A percentile compares a stretch with the other conserved stretches of the same genome.
Conservation (phyloP, 345 rosid genomes). For the Bruguiera gymnorhiza region DNA sequence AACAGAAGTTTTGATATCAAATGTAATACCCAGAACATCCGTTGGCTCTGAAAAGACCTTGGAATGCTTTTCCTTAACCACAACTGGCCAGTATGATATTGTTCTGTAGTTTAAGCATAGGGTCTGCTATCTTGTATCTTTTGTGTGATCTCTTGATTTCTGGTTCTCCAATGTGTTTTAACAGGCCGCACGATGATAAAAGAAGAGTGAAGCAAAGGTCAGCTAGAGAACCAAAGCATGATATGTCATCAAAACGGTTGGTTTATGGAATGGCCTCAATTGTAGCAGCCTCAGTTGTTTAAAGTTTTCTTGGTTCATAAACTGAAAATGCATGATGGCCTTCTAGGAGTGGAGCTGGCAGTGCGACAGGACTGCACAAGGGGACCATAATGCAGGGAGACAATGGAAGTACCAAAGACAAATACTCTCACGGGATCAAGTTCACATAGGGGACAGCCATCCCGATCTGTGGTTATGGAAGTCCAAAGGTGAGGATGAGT, state of each 20-base stretch:
- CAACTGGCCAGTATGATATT: neutral
- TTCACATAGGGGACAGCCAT: constrained; percentile 2
- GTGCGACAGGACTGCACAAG: neutral
- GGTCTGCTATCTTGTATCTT: neutral
- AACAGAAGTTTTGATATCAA: too few relatives aligned
- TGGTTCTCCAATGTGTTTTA: constrained; percentile 13
- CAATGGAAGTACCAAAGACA: neutral
- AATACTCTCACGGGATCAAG: neutral
- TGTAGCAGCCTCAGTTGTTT: neutral
- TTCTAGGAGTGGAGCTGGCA: constrained; percentile 20
- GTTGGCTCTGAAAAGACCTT: neutral
- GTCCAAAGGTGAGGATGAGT: neutral
- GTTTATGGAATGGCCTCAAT: constrained; percentile 1
- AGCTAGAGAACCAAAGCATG: constrained; percentile 13
- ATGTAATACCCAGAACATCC: neutral
- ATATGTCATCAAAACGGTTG: constrained; percentile 32
- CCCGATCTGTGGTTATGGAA: neutral
- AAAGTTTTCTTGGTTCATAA: neutral
- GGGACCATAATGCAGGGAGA: too few relatives aligned
- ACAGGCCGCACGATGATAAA: constrained; percentile 36
- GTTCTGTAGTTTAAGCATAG: neutral
- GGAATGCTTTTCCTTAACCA: neutral
- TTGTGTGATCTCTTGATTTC: constrained; percentile 7
- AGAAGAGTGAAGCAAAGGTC: constrained; percentile 19
- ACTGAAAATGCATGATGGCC: constrained; percentile 5